phyloP scores from a whole-genome alignment of 495 filamentous ascomycete genomes.

The Trichoderma asperelloides region DNA sequence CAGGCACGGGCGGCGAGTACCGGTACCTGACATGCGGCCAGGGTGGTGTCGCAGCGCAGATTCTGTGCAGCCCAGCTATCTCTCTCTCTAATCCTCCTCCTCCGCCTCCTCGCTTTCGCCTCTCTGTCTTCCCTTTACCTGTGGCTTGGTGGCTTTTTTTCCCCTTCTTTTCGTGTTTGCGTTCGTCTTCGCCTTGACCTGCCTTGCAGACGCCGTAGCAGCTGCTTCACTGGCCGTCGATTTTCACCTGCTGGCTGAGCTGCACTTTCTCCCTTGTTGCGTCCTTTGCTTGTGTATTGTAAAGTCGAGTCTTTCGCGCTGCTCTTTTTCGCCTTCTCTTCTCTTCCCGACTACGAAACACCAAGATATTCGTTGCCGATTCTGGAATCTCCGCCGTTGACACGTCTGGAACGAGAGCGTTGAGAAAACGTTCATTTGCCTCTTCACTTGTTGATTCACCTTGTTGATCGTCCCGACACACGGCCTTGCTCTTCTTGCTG shows the following conservation, averaged over 20 bases:
- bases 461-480: neutral
- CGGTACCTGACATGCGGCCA: neutral
- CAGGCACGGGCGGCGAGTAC: neutral
- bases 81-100: slow-evolving; percentile 6
- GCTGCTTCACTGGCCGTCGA: neutral
- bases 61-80: neutral
- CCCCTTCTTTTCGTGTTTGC: neutral
- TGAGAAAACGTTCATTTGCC: neutral
- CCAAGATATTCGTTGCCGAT: neutral
- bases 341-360: neutral
- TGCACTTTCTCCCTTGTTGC: neutral
- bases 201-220: slow-evolving; percentile 3
- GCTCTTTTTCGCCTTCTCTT: neutral
- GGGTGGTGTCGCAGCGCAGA: neutral
- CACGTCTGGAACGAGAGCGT: slow-evolving; percentile 6
- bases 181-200: neutral
- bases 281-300: neutral
- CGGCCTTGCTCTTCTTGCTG: neutral
- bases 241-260: neutral
- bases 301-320: neutral
- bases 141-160: slow-evolving; percentile 10
- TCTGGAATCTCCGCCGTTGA: neutral
- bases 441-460: neutral
- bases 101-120: slow-evolving; percentile 7
- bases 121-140: neutral